phyloP scores from a whole-genome alignment of 2,329 filamentous ascomycete genomes.

The Neonectria ditissima region DNA sequence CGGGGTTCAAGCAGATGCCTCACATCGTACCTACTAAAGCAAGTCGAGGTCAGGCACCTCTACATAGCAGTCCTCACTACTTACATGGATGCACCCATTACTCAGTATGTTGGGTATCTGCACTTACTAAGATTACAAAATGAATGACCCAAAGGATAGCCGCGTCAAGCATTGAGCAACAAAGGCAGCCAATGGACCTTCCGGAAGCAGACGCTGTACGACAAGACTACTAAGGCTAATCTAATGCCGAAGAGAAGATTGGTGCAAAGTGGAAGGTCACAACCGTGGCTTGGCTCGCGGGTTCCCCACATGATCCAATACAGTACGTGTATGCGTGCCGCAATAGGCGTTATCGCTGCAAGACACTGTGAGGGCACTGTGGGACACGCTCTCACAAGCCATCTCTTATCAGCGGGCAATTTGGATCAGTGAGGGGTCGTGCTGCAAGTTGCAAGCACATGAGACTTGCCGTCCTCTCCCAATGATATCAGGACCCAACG shows the following conservation, averaged over 20 bases:
- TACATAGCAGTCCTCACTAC: background rate
- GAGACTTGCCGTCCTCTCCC: constrained; percentile 16
- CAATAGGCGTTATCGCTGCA: background rate
- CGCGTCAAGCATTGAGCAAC: background rate
- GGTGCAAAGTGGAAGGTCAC: constrained; percentile 5
- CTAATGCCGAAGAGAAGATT: background rate
- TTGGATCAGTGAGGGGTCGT: constrained; percentile 10
- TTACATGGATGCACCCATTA: background rate
- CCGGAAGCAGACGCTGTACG: background rate
- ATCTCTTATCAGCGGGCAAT: constrained; percentile 10
- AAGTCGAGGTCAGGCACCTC: background rate
- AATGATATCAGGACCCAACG: constrained; percentile 4
- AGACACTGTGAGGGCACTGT: background rate
- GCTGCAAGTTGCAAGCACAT: constrained; percentile 8
- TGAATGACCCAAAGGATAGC: background rate
- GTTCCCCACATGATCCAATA: background rate
- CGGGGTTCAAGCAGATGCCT: constrained; percentile 1
- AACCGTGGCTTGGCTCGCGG: background rate
- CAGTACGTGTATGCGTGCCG: background rate
- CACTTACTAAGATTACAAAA: no score
- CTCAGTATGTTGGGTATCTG: no score
- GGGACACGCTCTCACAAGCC: background rate
- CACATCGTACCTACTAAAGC: background rate
- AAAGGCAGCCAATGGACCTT: background rate
- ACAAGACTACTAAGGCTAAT: background rate